Base-by-base conservation (phyloP, 2,329 filamentous ascomycete species). In the Thermothelomyces thermophilus region DNA sequence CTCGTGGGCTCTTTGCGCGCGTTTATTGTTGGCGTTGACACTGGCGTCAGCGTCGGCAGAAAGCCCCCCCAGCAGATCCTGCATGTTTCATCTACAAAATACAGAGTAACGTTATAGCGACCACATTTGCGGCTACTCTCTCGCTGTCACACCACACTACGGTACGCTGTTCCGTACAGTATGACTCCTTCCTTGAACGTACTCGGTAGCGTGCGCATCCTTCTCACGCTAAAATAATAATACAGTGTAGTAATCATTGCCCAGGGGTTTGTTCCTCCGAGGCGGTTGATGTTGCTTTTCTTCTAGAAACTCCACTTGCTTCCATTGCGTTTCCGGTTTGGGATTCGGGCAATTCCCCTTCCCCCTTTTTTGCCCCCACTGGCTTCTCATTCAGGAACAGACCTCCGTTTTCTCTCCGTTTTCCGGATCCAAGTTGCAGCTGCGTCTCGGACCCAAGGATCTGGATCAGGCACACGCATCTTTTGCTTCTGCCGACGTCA, bases 241-340 rank as follows among this genome's bases (percentile, higher is more conserved):
- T 26, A 26, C 24, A 26, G 9, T 26, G 9, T 26, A 26, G 9
- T 26, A 9, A 5, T 39, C 19, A 11, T 11, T 24, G 10, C 17
- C 36, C 22, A 17, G 24, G 36, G 35, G 11, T 24, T 16, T 30
- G n/a, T 22, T 43, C 30, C 19, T 28, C n/a, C 37, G n/a, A 20
- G 11, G 11, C 34, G n/a, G 20, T 26, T 34, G 24, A 37, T 16
- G 20, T 44, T 14, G 8, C 8, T n/a, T 33, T 40, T 35, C 40
- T 51, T 51, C 48, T 39, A 43, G 48, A 51, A 51, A 20, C 28
- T 19, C 48, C 48, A 46, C 43, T 41, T 51, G 16, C 31, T 51
- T 51, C 42, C 37, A 46, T 42, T 17, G 19, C 22, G 9, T 37
- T 46, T 42, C 43, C 43, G 28, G 3, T 16, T 45, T 8, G n/a